Evolutionary conservation across 2,329 filamentous ascomycete genomes (phyloP), one percentile per base, ranked within the genome.

Genomic region (Botryotinia globosa): DNA sequence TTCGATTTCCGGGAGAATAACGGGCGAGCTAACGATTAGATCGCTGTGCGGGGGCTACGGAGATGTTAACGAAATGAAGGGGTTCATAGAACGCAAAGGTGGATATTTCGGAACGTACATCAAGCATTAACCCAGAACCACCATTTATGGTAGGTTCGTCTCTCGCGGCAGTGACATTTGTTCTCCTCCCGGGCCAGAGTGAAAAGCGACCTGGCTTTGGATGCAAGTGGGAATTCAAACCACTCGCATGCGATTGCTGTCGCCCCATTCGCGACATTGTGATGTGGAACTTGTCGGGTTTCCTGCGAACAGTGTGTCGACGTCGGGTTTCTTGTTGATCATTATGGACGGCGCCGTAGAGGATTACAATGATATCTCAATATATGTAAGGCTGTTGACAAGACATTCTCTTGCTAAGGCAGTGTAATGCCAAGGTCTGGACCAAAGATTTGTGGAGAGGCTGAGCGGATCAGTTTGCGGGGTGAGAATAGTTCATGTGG

Each of bases 1-100:
- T 73, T 79, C 77, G 69, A 77, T 72, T 16, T 78, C 76, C 58
- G 75, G 74, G 6, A 74, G 64, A 34, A 67, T 37, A 16, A 75
- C 71, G 18, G 72, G 75, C 8, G 76, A 76, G 48, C 58, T 75
- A 22, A 74, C 65, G 32, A 77, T 77, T 37, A 74, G 75, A 65
- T 78, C 76, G 37, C 64, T 74, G 34, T 76, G 71, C 51, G 72
- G 70, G 7, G 74, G 73, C 77, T 77, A 32, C 3, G 56, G 42
- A n/a, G 45, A 42, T 29, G 66, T 75, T 59, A 77, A 42, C 37
- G 10, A 62, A 61, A 59, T 58, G 63, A 29, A 51, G 34, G 32
- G 37, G 8, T 68, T 37, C 14, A 56, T 25, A 32, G 37, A 51
- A 18, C 22, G 22, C 63, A n/a, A 32, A 65, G 10, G 22, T 65